Conservation (phyloP, 805 yeast genomes). For the Cephaloascus fragrans region DNA sequence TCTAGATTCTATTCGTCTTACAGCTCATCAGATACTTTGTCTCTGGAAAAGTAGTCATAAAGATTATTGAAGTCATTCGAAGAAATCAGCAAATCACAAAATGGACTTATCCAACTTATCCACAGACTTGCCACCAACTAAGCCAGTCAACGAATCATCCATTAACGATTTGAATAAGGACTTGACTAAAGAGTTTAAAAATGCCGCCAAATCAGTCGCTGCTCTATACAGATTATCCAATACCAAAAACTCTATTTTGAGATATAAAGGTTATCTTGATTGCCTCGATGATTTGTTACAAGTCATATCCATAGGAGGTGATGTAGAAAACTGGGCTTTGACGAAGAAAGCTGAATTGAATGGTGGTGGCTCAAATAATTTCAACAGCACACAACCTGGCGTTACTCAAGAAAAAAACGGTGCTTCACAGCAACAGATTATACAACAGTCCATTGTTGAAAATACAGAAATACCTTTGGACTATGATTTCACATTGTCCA, state of each 20-base stretch:
- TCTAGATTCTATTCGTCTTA: too few relatives aligned
- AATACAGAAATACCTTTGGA: constrained; percentile 12
- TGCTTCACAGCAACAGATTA: not conserved
- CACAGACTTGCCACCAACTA: constrained; percentile 41
- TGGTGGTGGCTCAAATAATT: not conserved
- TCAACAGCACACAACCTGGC: not conserved
- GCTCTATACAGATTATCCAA: constrained; percentile 54
- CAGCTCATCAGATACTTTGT: too few relatives aligned
- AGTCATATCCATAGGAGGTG: constrained; percentile 28
- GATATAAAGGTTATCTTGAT: constrained; percentile 49
- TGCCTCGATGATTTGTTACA: constrained; percentile 48
- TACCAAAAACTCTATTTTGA: constrained; percentile 34
- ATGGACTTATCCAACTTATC: constrained; percentile 63
- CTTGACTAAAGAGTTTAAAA: constrained; percentile 52
- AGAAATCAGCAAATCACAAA: too few relatives aligned
- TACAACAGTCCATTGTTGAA: not conserved
- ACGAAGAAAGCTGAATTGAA: constrained; percentile 34
- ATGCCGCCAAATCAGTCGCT: constrained; percentile 65
- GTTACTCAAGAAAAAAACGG: not conserved
- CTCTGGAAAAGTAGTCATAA: too few relatives aligned
- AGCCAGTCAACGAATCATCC: constrained; percentile 36
- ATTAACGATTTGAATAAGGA: constrained; percentile 40
- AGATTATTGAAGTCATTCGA: too few relatives aligned
- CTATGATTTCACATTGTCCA: constrained; percentile 18
- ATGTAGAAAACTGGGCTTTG: constrained; percentile 44